Base-by-base conservation (phyloP, 129 eudicot species). In the Sambucus nigra region DNA sequence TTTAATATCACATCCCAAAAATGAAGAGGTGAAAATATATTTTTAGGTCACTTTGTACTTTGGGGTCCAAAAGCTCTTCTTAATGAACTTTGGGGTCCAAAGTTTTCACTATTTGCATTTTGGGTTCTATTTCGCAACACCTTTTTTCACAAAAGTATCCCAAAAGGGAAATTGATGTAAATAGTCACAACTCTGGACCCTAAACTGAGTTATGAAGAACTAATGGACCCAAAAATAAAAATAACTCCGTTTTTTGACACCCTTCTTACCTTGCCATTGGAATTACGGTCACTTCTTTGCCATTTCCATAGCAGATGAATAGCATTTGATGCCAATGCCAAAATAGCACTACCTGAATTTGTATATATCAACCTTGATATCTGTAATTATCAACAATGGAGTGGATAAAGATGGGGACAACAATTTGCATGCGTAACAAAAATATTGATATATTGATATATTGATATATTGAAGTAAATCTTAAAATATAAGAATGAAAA, bases 291-390 rank as follows among this genome's bases (percentile, higher is more conserved):
- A 57, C 59, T 80, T 22, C 87, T 72, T 50, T 83, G 94, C 96
- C 96, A 88, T 77, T 88, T 88, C 96, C 96, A 88, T 7, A 88
- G 77, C 47, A 71, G 54, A 67, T 88, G 96, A 60, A 83, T 71
- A 21, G 94, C 96, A 65, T 80, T 88, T 39, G 86, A 80, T 22
- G 96, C 84, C 48, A 88, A 75, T 23, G 96, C 96, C 57, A 88
- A 44, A 15, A 88, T 76, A 33, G 87, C 96, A 64, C 47, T 69
- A 20, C 94, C 94, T 3, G 92, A 73, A 71, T 84, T 88, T 39
- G 94, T 88, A 66, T 88, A 88, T 38, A 83, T 88, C 80, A 88
- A 75, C 56, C 91, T 82, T 53, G 85, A 70, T 64, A 87, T 87
- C 96, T 87, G 80, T 23, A 18, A 48, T 57, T 10, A 50, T 23